Evolutionary conservation across 2,329 filamentous ascomycete species (phyloP).

Genomic region (Penicillium vulpinum): DNA sequence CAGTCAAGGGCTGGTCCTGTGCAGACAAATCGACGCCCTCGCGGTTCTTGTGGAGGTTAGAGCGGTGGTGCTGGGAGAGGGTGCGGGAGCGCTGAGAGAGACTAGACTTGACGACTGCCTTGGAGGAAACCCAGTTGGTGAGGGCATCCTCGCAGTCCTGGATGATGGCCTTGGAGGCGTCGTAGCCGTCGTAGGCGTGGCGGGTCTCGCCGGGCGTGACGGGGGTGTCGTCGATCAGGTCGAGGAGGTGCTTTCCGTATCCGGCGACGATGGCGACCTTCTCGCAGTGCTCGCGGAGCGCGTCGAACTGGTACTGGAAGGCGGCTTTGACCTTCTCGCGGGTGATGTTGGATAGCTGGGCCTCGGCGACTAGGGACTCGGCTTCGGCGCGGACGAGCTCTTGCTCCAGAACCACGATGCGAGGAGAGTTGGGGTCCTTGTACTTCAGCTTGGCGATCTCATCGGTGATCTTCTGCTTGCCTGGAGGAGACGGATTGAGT

Average conservation of each 20-base stretch:
- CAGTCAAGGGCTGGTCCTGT: constrained; percentile 77
- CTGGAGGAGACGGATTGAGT: constrained; percentile 51
- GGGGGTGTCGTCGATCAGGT: constrained; percentile 92
- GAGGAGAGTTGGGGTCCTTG: constrained; percentile 97
- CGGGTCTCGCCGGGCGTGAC: constrained; percentile 97
- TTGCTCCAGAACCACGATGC: constrained; percentile 96
- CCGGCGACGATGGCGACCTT: constrained; percentile 98
- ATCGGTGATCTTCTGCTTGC: constrained; percentile 99
- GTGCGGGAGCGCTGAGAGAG: constrained; percentile 85
- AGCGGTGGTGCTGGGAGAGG: constrained; percentile 78
- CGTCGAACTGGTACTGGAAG: constrained; percentile 97
- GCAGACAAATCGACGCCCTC: constrained; percentile 79
- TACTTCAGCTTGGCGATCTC: constrained; percentile 99
- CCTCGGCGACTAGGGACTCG: constrained; percentile 97
- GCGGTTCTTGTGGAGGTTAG: constrained; percentile 65
- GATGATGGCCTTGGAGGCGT: constrained; percentile 97
- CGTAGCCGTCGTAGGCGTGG: constrained; percentile 94
- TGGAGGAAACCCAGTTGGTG: constrained; percentile 93
- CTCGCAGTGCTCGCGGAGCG: constrained; percentile 93
- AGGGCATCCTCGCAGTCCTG: constrained; percentile 98
- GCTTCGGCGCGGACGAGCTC: constrained; percentile 97
- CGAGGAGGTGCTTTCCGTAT: constrained; percentile 96
- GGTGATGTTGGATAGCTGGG: constrained; percentile 98
- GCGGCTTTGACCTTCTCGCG: constrained; percentile 99
- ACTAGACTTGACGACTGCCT: constrained; percentile 83